phyloP scores from a whole-genome alignment of 345 rosid genomes.

The Linum tenue region DNA sequence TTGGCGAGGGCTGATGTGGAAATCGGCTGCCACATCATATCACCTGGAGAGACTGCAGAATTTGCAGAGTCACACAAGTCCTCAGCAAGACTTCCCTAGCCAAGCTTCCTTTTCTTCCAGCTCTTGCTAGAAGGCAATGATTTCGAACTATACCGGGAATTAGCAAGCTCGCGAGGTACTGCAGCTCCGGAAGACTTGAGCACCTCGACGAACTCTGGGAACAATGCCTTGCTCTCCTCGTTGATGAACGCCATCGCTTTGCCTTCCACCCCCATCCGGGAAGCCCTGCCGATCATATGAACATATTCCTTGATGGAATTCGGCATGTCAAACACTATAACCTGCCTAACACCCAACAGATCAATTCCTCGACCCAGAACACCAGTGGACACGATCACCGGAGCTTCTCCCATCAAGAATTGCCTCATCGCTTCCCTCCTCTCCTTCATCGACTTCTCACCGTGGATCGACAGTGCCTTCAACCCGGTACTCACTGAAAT shows the following conservation, averaged over 20 bases:
- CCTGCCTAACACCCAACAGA: conserved; percentile 73
- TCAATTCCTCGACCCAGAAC: conserved; percentile 78
- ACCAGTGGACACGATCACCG: conserved; percentile 76
- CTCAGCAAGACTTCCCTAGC: not conserved
- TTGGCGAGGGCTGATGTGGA: too few species aligned
- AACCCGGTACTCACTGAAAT: conserved; percentile 57
- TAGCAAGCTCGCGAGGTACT: conserved; percentile 60
- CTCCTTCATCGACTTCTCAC: conserved; percentile 86
- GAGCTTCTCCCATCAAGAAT: conserved; percentile 63
- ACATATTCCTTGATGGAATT: conserved; percentile 63
- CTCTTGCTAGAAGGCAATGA: conserved; percentile 34
- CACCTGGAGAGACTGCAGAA: too few species aligned
- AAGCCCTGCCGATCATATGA: conserved; percentile 87
- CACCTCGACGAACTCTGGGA: conserved; percentile 47
- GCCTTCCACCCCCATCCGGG: conserved; percentile 71
- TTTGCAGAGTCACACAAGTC: too few species aligned
- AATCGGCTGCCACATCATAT: too few species aligned
- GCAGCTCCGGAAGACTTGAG: conserved; percentile 62
- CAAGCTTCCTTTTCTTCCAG: conserved; percentile 50
- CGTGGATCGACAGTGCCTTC: conserved; percentile 76
- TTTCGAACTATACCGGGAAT: conserved; percentile 27
- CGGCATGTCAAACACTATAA: conserved; percentile 85
- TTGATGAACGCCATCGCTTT: conserved; percentile 54
- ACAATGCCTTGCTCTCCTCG: conserved; percentile 55
- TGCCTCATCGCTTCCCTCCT: conserved; percentile 69